Base-by-base conservation (phyloP, 2,329 filamentous ascomycete species). In the Phialocephala subalpina region DNA sequence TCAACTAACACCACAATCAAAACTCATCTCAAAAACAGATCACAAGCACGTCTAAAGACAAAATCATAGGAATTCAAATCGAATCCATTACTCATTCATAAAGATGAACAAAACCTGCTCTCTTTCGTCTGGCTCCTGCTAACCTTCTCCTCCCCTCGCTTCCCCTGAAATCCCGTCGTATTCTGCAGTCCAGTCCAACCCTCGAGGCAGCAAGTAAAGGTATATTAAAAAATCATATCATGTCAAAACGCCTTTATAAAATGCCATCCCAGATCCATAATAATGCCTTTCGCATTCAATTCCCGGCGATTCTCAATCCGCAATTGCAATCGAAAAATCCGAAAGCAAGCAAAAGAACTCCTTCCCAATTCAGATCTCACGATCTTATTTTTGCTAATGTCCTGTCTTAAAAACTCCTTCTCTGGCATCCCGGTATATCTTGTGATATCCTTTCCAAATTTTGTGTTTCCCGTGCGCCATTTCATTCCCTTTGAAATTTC, bases 71-170 rank as follows among this genome's bases (percentile, higher is more conserved):
- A 9, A 22, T 62, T 33, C 35, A 62, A 35, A 56, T 42, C 45
- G 58, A 62, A 47, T 67, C 65, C 65, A 49, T 49, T 49, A 14
- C 5, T 42, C 38, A 5, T 6, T 33, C 29, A 9, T 9, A 33
- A 42, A 6, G 18, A 22, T 22, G 45, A 49, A 49, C 20, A 25
- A 49, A 22, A 25, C n/a, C 29, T 33, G 29, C 29, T 33, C 29
- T 33, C 29, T 33, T 33, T 9, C 9, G 4, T 6, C 45, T 25
- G 5, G n/a, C 45, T 49, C 20, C 45, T 25, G 20, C 45, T 25
- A 33, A 33, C 29, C 4, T 33, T n/a, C 2, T 49, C 9, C 45
- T 49, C 45, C 20, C n/a, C 6, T 42, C 45, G 3, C 11, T 11
- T n/a, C 20, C 11, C 45, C 9, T 6, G 4, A 49, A 22, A 22